Percentiles rank a stretch among this genome's conserved stretches.
Evolutionary conservation across 2,329 filamentous ascomycete species (phyloP).

Genomic region (Monilinia vaccinii-corymbosi): DNA sequence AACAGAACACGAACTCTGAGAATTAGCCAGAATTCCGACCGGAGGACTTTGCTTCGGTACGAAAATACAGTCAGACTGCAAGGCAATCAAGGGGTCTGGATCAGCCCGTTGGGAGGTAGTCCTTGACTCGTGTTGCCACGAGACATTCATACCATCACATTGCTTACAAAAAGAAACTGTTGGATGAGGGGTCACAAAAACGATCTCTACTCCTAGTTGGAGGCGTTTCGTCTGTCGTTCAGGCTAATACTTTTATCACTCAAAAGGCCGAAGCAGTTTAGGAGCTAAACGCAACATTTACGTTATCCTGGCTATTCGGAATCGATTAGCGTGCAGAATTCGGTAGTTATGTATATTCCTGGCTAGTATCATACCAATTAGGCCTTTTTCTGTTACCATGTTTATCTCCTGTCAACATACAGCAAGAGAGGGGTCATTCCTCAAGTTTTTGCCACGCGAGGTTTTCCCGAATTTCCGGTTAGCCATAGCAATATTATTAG

Average conservation of each 20-base stretch:
- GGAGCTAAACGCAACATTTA: neutral
- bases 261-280: neutral
- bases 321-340: neutral
- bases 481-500: no score
- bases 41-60: neutral
- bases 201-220: neutral
- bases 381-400: no score
- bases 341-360: neutral
- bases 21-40: neutral
- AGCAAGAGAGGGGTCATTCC: neutral
- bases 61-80: neutral
- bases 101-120: neutral
- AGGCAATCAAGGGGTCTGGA: neutral
- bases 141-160: neutral
- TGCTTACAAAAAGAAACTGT: neutral
- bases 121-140: neutral
- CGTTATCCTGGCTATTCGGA: neutral
- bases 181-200: neutral
- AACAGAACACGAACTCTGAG: neutral
- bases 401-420: neutral
- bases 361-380: neutral
- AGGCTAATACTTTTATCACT: neutral
- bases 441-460: neutral
- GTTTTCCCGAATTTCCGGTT: neutral
- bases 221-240: neutral